Conservation (phyloP, 768 basidiomycete species). For the Albatrellus ellisii region DNA sequence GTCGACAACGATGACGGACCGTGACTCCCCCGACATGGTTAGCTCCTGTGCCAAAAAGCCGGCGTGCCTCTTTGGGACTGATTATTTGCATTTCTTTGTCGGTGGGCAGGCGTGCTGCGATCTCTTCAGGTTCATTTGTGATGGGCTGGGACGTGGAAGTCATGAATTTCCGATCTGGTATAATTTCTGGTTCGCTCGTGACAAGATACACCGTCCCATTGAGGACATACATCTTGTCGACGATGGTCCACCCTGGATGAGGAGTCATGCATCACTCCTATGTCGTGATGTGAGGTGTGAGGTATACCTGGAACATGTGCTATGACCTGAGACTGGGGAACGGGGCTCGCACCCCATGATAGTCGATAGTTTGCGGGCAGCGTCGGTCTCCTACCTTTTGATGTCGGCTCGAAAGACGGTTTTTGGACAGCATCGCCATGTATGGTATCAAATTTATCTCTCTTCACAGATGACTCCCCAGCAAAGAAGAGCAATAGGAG, state of each 20-base stretch:
- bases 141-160: conserved; percentile 59
- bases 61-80: conserved; percentile 47
- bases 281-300: background rate
- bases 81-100: conserved; percentile 74
- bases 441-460: background rate
- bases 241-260: conserved; percentile 80
- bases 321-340: conserved; percentile 54
- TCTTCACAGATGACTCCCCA: background rate
- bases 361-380: conserved; percentile 5
- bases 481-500: conserved; percentile 14
- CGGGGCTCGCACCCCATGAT: conserved; percentile 18
- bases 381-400: conserved; percentile 1
- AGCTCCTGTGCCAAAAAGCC: conserved; percentile 61
- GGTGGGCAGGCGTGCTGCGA: conserved; percentile 51
- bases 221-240: conserved; percentile 69
- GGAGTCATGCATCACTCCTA: background rate
- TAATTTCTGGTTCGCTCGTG: conserved; percentile 46
- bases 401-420: background rate
- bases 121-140: conserved; percentile 39
- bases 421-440: background rate
- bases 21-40: conserved; percentile 67
- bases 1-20: conserved; percentile 36
- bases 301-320: conserved; percentile 60
- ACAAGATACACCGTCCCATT: conserved; percentile 81
- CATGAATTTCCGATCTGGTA: conserved; percentile 58